Evolutionary conservation across 1,139 yeast species (phyloP).

Genomic region (Yamadazyma pseudoaaseri): DNA sequence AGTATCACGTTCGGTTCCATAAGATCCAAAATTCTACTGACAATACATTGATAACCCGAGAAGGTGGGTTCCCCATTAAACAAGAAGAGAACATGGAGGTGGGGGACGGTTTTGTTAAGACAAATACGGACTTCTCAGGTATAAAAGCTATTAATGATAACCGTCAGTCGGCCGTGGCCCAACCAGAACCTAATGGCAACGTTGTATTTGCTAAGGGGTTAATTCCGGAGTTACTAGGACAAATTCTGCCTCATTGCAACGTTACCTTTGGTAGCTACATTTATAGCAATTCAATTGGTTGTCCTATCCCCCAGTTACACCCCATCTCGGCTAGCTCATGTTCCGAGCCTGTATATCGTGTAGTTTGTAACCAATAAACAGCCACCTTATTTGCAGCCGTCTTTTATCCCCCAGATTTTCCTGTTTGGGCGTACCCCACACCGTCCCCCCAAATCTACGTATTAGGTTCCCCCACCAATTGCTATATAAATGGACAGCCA

Average conservation of each 20-base stretch:
- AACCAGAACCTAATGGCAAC: constrained; percentile 26
- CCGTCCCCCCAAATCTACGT: not conserved
- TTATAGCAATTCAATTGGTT: not conserved
- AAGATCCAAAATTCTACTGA: constrained; percentile 12
- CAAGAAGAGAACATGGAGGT: constrained; percentile 1
- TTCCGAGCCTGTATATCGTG: not conserved
- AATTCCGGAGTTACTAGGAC: constrained; percentile 10
- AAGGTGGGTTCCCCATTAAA: constrained; percentile 18
- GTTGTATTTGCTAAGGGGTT: constrained; percentile 15
- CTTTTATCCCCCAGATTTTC: not conserved
- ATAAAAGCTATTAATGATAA: constrained; percentile 8
- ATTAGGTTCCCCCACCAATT: not conserved
- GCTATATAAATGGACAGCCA: not conserved
- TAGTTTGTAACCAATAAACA: constrained; percentile 1
- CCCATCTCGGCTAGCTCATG: not conserved
- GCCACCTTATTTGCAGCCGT: not conserved
- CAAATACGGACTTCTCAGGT: constrained; percentile 11
- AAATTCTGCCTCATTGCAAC: not conserved
- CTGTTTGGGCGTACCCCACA: not conserved
- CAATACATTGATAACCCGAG: constrained; percentile 15
- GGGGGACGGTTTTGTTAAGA: constrained; percentile 6
- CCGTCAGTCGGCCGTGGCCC: constrained; percentile 13
- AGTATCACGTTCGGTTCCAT: constrained; percentile 23
- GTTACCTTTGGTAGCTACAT: not conserved
- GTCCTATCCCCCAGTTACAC: constrained; percentile 1